These are phyloP conservation scores for Neocucurbitaria cava DNA, from an alignment of 2,329 filamentous ascomycete species.

Conservation along the genomic window DNA sequence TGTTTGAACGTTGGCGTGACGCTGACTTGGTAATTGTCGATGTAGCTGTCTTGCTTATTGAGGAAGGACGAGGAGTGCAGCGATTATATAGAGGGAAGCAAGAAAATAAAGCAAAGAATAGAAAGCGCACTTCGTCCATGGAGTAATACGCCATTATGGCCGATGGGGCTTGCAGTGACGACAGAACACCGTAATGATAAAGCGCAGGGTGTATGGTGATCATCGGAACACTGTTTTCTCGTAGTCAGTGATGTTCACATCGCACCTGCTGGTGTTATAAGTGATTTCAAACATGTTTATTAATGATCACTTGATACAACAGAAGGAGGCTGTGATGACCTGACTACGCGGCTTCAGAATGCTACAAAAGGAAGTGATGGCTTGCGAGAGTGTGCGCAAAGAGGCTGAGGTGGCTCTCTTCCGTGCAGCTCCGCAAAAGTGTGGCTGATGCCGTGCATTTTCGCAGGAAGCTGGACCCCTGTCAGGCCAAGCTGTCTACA, in stretches of 20 bases:
- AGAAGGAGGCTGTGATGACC: constrained; percentile 6
- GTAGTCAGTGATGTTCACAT: not conserved
- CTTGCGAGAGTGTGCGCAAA: constrained; percentile 4
- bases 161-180: constrained; percentile 24
- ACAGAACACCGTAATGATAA: constrained; percentile 29
- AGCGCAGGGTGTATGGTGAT: constrained; percentile 16
- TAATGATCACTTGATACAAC: not conserved
- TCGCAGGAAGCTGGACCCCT: constrained; percentile 20
- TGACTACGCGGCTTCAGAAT: not conserved
- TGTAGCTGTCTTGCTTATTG: constrained; percentile 5
- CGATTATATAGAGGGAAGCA: constrained; percentile 35
- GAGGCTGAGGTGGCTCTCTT: constrained; percentile 17
- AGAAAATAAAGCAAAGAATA: constrained; percentile 36
- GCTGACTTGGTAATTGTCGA: constrained; percentile 1
- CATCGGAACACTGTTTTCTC: constrained; percentile 4
- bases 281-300: not conserved
- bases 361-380: constrained; percentile 1
- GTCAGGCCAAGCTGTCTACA: constrained; percentile 17
- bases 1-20: not conserved
- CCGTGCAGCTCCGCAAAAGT: constrained; percentile 22
- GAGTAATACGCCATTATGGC: constrained; percentile 27
- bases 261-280: constrained; percentile 1
- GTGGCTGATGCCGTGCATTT: constrained; percentile 2
- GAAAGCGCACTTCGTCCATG: constrained; percentile 30
- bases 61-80: constrained; percentile 12